Evolutionary conservation across 345 rosid genomes (phyloP).

Genomic region (Leavenworthia alabamica): DNA sequence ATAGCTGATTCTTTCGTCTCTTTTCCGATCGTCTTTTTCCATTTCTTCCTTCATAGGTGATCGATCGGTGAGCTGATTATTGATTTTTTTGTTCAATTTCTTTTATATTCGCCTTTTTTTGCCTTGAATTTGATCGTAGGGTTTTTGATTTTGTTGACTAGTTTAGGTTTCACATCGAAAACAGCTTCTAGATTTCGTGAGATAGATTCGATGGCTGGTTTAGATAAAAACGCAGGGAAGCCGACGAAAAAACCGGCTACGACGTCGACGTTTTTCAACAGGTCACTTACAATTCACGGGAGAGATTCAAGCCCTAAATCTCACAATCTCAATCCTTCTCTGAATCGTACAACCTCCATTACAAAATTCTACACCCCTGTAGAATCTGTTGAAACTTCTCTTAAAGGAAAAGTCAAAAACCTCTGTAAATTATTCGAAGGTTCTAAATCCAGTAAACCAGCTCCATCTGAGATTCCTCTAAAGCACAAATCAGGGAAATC

Average conservation of each 20-base stretch:
- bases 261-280: constrained; percentile 34
- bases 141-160: constrained; percentile 4
- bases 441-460: constrained; percentile 29
- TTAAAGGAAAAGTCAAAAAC: constrained; percentile 67
- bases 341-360: constrained; percentile 50
- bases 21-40: background rate
- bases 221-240: constrained; percentile 33
- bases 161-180: background rate
- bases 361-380: constrained; percentile 48
- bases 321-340: constrained; percentile 32
- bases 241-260: constrained; percentile 22
- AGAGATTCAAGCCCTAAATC: constrained; percentile 36
- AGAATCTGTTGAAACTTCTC: constrained; percentile 37
- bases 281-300: constrained; percentile 48
- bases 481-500: constrained; percentile 25
- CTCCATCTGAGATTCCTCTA: background rate
- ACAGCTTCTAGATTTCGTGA: constrained; percentile 12
- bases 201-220: constrained; percentile 44
- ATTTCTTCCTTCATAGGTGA: background rate
- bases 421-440: constrained; percentile 59
- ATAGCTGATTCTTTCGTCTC: constrained; percentile 1
- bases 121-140: constrained; percentile 1
- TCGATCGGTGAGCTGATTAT: constrained; percentile 15
- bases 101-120: background rate
- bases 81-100: background rate